Base-by-base conservation (phyloP, 2,329 filamentous ascomycete species). In the Neobulgaria alba region DNA sequence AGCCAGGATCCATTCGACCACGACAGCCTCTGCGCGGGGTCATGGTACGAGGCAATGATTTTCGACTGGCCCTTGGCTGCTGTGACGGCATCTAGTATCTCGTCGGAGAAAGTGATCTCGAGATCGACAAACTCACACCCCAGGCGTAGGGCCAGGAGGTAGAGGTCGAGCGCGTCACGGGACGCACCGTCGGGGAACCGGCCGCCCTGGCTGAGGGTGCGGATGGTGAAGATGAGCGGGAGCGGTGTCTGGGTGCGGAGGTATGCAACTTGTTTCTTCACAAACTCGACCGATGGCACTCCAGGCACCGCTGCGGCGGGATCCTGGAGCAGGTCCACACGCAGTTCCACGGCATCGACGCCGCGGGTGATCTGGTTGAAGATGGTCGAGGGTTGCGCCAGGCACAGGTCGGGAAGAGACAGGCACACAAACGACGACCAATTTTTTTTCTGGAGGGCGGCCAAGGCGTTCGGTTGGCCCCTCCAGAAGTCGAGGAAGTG, bases 1-100 rank as follows among this genome's bases (percentile, higher is more conserved):
- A 92, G 79, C 90, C 92, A 98, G 0, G 85, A 86, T n/a, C 85
- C 87, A 52, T 93, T 89, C 49, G 72, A 79, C 92, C 92, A 98
- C 2, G 85, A 90, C 15, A 96, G 68, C 16, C 72, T 69, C 7
- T 82, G 82, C 41, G 74, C 66, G 0, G 88, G 85, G 59, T 98
- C 92, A 60, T 98, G 92, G 60, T 98, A 90, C 0, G 92, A 98
- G 5, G 90, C 88, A 54, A 98, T 94, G 57, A 98, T 85, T 46
- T 79, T 82, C 1, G 86, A 87, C 49, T 75, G 71, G 2, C 82
- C 80, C 60, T 85, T 75, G 4, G 63, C 62, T 40, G 81, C 75
- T 0, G 75, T 71, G 3, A 95, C 71, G 10, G 74, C 67, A 33
- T 81, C 74, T 21, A 95, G 71, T 23, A 93, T 68, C 12, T 79